A percentile compares a stretch with the other conserved stretches of the same genome.
These are phyloP conservation scores for Aspergillus sp. DNA, from an alignment of 2,329 filamentous ascomycete genomes.

Conservation along the genomic window DNA sequence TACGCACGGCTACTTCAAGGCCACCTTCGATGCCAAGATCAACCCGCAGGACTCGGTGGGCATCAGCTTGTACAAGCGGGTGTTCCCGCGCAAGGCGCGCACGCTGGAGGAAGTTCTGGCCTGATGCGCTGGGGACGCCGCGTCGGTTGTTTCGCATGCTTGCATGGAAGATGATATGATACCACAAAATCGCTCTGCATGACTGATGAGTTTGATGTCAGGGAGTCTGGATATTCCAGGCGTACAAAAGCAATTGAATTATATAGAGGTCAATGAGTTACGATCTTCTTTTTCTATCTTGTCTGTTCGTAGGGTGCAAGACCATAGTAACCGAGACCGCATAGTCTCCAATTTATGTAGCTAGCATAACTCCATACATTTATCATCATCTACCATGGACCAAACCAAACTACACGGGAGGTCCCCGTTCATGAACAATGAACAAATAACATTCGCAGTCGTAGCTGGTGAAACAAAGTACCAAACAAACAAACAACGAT, in stretches of 20 bases:
- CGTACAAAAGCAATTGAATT: slow-evolving; percentile 24
- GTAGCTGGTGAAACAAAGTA: neutral
- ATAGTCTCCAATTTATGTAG: no score
- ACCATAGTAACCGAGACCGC: no score
- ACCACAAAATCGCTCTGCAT: slow-evolving; percentile 22
- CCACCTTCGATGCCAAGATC: slow-evolving; percentile 92
- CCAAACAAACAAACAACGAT: slow-evolving; percentile 3
- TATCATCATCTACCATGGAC: neutral
- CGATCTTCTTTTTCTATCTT: slow-evolving; percentile 19
- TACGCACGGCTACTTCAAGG: slow-evolving; percentile 99
- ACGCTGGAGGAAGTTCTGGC: slow-evolving; percentile 40
- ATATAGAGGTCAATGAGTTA: slow-evolving; percentile 30
- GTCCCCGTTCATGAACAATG: neutral
- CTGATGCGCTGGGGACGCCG: slow-evolving; percentile 2
- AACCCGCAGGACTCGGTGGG: slow-evolving; percentile 94
- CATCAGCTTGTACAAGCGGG: slow-evolving; percentile 82
- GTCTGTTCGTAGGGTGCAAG: neutral
- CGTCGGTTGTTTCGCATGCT: slow-evolving; percentile 2
- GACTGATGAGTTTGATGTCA: slow-evolving; percentile 20
- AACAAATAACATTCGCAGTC: neutral
- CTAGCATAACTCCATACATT: no score
- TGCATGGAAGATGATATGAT: slow-evolving; percentile 26
- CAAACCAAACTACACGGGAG: neutral
- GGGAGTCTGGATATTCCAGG: slow-evolving; percentile 11
- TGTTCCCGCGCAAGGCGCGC: slow-evolving; percentile 72